These are phyloP conservation scores for Miscanthus lutarioriparius DNA, from an alignment of 176 grass and related monocot genomes.

Conservation along the genomic window DNA sequence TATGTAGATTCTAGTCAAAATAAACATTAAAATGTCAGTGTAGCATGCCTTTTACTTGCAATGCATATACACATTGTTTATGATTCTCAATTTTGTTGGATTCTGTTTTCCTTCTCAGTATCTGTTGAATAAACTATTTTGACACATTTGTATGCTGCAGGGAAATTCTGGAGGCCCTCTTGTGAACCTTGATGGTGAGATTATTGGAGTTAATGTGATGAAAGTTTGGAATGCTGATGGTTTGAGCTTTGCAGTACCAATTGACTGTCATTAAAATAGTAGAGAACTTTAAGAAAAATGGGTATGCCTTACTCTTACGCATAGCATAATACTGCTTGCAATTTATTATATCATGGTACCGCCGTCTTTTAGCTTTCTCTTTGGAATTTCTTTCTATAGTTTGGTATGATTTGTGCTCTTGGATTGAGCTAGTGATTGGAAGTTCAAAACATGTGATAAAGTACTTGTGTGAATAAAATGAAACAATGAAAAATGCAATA, in stretches of 20 bases:
- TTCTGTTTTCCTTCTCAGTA: slow-evolving; percentile 24
- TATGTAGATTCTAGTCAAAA: neutral
- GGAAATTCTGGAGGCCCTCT: slow-evolving; percentile 87
- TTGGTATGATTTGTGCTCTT: neutral
- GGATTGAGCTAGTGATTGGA: neutral
- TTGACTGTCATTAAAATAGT: slow-evolving; percentile 77
- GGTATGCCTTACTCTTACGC: slow-evolving; percentile 38
- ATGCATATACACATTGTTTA: slow-evolving; percentile 2
- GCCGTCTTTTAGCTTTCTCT: neutral
- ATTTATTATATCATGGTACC: slow-evolving; percentile 15
- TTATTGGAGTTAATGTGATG: slow-evolving; percentile 82
- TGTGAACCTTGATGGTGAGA: slow-evolving; percentile 88
- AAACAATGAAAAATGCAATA: slow-evolving; percentile 3
- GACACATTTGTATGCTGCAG: slow-evolving; percentile 35
- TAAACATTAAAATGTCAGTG: neutral
- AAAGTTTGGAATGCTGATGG: slow-evolving; percentile 62
- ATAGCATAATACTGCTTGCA: neutral
- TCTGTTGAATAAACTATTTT: neutral
- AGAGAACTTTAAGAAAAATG: slow-evolving; percentile 75
- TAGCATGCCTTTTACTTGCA: neutral
- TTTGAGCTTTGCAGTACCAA: slow-evolving; percentile 80
- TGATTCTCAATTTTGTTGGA: neutral
- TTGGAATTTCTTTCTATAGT: slow-evolving; percentile 17
- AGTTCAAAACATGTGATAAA: slow-evolving; percentile 10
- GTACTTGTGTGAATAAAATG: neutral